Evolutionary conservation across 2,329 filamentous ascomycete genomes (phyloP).

Genomic region (Colletotrichum theobromicola): DNA sequence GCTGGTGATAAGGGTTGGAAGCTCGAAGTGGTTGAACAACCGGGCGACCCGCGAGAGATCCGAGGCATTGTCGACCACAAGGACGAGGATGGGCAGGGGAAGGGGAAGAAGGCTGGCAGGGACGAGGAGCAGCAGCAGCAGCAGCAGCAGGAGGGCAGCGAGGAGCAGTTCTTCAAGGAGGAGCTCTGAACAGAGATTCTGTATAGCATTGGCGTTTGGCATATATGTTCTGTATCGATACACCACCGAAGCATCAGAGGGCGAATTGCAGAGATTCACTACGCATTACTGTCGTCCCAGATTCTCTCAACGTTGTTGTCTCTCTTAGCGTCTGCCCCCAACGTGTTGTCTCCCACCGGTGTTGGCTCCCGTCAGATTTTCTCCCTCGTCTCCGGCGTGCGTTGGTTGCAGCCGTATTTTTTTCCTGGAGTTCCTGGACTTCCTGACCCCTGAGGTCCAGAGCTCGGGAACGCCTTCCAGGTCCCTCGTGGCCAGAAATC

Average conservation of each 20-base stretch:
- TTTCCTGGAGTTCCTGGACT: too few relatives aligned
- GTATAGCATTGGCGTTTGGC: slow-evolving; percentile 20
- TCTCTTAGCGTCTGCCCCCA: not conserved
- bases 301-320: not conserved
- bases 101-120: slow-evolving; percentile 12
- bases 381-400: not conserved
- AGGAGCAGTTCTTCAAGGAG: slow-evolving; percentile 59
- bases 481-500: not conserved
- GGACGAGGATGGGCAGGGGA: slow-evolving; percentile 36
- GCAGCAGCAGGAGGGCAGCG: slow-evolving; percentile 26
- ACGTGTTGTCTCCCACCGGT: not conserved
- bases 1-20: slow-evolving; percentile 79
- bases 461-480: not conserved
- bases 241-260: not conserved
- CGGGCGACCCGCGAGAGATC: slow-evolving; percentile 66
- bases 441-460: not conserved
- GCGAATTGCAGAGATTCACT: not conserved
- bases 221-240: not conserved
- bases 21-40: slow-evolving; percentile 77
- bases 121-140: not conserved
- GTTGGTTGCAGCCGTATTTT: not conserved
- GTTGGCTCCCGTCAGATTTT: not conserved
- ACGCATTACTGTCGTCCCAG: not conserved
- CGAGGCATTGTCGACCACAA: slow-evolving; percentile 69
- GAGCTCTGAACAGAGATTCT: slow-evolving; percentile 43